Base-by-base conservation (phyloP, 2,329 filamentous ascomycete genomes). In the Pseudogymnoascus sp. region DNA sequence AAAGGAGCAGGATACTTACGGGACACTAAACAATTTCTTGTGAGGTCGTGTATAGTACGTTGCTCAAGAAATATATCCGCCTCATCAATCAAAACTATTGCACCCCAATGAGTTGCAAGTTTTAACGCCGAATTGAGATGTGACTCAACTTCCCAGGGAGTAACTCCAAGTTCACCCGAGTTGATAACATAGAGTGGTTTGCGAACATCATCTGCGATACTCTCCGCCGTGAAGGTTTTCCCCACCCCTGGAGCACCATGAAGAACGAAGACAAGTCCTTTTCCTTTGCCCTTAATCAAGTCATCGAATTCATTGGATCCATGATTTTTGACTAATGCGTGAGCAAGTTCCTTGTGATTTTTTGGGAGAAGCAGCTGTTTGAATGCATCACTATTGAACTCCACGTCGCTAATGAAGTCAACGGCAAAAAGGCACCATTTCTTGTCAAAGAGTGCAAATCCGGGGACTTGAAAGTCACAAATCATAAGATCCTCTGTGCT, bases 21-120 rank as follows among this genome's bases (percentile, higher is more conserved):
- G 35, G 17, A 65, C 11, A 75, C 71, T 0, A 76, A 65, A 46
- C 67, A 73, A 63, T 74, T 74, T 4, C 72, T 64, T 9, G 70
- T 61, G 0, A 73, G 67, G 59, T 75, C 72, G 1, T 64, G 46
- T 1, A 67, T 65, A 1, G 66, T 63, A 3, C 75, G 71, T 1
- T 69, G 68, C 64, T 76, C 72, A 29, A 76, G 67, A 63, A 72
- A 76, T 1, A 77, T 68, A 65, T 77, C 74, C 5, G 73, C 74
- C 65, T 77, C 74, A 35, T 77, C 74, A 0, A 77, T 66, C 0
- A 76, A 66, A 0, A 76, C 61, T 13, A 72, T 62, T 1, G 71
- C 71, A 13, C 66, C 68, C 71, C 70, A 74, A 17, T 60, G 65
- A 7, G 64, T 66, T 0, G 70, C 71, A 1, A 35, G 19, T 50